These are phyloP conservation scores for Fusarium pseudograminearum DNA, from an alignment of 2,329 filamentous ascomycete genomes.

Conservation along the genomic window DNA sequence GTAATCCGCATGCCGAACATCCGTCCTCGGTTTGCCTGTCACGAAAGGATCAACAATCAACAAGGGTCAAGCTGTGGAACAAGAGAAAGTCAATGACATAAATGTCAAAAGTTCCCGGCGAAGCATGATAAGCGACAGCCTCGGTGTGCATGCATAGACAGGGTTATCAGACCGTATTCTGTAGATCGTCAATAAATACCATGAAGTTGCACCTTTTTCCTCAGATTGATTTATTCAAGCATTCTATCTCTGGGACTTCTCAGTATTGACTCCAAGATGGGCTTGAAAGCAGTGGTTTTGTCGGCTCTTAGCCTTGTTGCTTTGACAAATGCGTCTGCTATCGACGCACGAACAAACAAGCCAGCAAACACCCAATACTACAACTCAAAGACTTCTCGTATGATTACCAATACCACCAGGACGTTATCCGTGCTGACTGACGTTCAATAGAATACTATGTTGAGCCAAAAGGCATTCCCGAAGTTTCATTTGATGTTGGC, in stretches of 20 bases:
- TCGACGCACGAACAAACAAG: constrained; percentile 7
- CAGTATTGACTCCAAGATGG: neutral
- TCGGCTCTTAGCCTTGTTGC: constrained; percentile 1
- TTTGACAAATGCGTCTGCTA: constrained; percentile 9
- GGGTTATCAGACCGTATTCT: neutral
- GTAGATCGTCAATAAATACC: constrained; percentile 5
- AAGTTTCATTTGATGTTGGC: constrained; percentile 15
- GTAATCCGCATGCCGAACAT: constrained; percentile 32
- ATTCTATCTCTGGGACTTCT: neutral
- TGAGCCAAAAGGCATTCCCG: neutral
- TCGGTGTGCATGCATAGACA: neutral
- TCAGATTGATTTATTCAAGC: neutral
- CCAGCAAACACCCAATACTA: constrained; percentile 15
- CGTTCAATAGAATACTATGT: constrained; percentile 2
- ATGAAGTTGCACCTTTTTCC: neutral
- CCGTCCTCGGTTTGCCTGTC: constrained; percentile 16
- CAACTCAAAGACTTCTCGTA: constrained; percentile 18
- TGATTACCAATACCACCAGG: neutral
- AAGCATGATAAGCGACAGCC: neutral
- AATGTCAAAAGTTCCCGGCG: constrained; percentile 12
- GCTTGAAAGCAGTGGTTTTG: constrained; percentile 8
- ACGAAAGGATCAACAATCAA: constrained; percentile 1
- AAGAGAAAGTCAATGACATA: neutral
- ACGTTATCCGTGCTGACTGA: rapidly evolving
- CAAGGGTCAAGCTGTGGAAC: neutral